Percentiles rank a stretch among this genome's conserved stretches.
Conservation (phyloP, 768 basidiomycete species). For the Suillus fuscotomentosus region DNA sequence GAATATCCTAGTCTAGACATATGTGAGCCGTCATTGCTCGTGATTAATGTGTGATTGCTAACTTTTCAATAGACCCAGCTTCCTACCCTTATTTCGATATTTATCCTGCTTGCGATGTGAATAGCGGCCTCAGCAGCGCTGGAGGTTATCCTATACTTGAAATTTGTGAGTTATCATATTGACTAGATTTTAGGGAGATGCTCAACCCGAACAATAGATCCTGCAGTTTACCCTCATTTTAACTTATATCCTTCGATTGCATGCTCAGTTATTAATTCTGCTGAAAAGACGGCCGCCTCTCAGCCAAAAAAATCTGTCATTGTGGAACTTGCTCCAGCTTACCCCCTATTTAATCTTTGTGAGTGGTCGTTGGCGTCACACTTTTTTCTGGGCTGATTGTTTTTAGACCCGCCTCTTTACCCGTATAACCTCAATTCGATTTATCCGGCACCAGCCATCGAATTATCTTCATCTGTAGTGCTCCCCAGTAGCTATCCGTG, state of each 20-base stretch:
- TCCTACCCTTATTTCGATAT: conserved; percentile 43
- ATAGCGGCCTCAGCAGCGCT: not conserved
- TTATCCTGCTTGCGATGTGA: conserved; percentile 31
- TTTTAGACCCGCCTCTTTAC: conserved; percentile 39
- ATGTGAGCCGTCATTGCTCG: conserved; percentile 20
- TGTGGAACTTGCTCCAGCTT: conserved; percentile 9
- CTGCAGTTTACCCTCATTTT: conserved; percentile 40
- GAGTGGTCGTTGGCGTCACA: conserved; percentile 13
- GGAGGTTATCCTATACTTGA: conserved; percentile 22
- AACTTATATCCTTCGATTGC: conserved; percentile 35
- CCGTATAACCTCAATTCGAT: conserved; percentile 37
- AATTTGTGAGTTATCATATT: conserved; percentile 6
- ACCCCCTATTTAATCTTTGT: conserved; percentile 33
- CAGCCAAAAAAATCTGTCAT: conserved; percentile 6
- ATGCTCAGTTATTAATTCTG: conserved; percentile 4
- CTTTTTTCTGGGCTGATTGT: conserved; percentile 1
- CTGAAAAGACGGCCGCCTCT: not conserved
- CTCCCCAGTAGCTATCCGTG: conserved; percentile 31
- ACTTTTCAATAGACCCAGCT: conserved; percentile 34
- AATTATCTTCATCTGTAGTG: conserved; percentile 9
- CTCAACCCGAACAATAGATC: conserved; percentile 27
- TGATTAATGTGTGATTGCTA: not conserved
- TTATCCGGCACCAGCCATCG: conserved; percentile 26
- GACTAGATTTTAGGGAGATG: not conserved
- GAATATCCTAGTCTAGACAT: conserved; percentile 27